phyloP scores from a whole-genome alignment of 192 early-diverging fungal genomes.

The Podila minutissima region DNA sequence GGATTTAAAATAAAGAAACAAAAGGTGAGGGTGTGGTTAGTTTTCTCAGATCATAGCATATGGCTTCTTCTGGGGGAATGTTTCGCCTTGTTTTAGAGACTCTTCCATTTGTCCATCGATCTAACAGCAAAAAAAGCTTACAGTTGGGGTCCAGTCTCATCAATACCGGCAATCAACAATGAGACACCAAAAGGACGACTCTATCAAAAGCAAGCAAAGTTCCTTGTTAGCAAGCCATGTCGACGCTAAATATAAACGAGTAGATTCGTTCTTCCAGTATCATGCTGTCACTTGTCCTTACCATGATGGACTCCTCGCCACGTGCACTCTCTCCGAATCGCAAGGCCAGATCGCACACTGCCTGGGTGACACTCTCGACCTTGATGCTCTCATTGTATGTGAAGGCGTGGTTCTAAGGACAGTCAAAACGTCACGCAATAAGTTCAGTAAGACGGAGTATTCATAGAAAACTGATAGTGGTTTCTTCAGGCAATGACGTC shows the following conservation, averaged over 20 bases:
- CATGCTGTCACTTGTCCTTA: slow-evolving; percentile 21
- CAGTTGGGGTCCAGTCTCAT: slow-evolving; percentile 98
- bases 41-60: not conserved
- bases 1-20: not conserved
- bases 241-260: no score
- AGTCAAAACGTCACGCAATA: not conserved
- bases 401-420: slow-evolving; percentile 88
- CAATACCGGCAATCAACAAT: slow-evolving; percentile 94
- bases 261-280: not conserved
- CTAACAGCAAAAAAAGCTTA: slow-evolving; percentile 54
- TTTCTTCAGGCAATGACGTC: no score
- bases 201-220: slow-evolving; percentile 47
- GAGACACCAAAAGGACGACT: slow-evolving; percentile 99
- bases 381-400: slow-evolving; percentile 96
- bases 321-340: slow-evolving; percentile 97
- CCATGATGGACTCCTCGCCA: slow-evolving; percentile 97
- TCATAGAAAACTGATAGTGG: no score
- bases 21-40: not conserved
- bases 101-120: no score
- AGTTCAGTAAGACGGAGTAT: not conserved
- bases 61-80: not conserved
- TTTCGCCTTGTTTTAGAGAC: not conserved
- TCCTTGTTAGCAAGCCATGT: no score
- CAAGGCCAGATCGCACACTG: slow-evolving; percentile 97
- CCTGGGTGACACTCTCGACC: slow-evolving; percentile 96